Evolutionary conservation across 2,329 filamentous ascomycete species (phyloP).

Genomic region (Verticillium isaacii): DNA sequence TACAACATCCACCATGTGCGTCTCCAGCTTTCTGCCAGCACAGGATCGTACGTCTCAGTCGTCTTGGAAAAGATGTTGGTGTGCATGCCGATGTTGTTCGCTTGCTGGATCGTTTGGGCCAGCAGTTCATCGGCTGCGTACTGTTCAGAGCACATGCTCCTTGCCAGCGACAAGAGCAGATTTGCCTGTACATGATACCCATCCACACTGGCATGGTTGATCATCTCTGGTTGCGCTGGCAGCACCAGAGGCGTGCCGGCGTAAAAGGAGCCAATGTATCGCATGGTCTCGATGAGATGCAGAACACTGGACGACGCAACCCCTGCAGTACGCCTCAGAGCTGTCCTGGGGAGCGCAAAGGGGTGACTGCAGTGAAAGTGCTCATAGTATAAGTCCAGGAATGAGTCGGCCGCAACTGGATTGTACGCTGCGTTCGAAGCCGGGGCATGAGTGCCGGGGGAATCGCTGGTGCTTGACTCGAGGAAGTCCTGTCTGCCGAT

Average conservation of each 20-base stretch:
- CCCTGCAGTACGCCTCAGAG: slow-evolving; percentile 10
- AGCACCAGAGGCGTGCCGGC: slow-evolving; percentile 6
- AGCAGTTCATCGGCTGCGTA: neutral
- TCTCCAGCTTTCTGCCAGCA: slow-evolving; percentile 54
- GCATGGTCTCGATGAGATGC: slow-evolving; percentile 21
- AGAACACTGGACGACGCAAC: neutral
- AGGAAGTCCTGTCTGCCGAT: slow-evolving; percentile 6
- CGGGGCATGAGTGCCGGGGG: too few relatives aligned
- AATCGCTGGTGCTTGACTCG: neutral
- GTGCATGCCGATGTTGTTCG: slow-evolving; percentile 51
- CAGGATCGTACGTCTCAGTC: slow-evolving; percentile 40
- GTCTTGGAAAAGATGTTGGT: slow-evolving; percentile 49
- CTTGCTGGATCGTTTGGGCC: slow-evolving; percentile 41
- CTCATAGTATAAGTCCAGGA: slow-evolving; percentile 28
- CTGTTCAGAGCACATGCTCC: slow-evolving; percentile 1
- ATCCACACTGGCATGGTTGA: slow-evolving; percentile 29
- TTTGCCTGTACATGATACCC: slow-evolving; percentile 19
- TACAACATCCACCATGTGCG: slow-evolving; percentile 71
- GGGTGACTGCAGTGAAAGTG: slow-evolving; percentile 29
- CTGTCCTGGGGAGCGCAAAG: slow-evolving; percentile 14
- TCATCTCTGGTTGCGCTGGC: slow-evolving; percentile 12
- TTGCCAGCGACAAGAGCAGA: neutral
- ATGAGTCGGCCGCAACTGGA: slow-evolving; percentile 12
- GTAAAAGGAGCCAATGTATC: slow-evolving; percentile 29
- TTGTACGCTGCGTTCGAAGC: neutral